A percentile compares a stretch with the other conserved stretches of the same genome.
Evolutionary conservation across 2,329 filamentous ascomycete genomes (phyloP).

Genomic region (Fusarium nanum): DNA sequence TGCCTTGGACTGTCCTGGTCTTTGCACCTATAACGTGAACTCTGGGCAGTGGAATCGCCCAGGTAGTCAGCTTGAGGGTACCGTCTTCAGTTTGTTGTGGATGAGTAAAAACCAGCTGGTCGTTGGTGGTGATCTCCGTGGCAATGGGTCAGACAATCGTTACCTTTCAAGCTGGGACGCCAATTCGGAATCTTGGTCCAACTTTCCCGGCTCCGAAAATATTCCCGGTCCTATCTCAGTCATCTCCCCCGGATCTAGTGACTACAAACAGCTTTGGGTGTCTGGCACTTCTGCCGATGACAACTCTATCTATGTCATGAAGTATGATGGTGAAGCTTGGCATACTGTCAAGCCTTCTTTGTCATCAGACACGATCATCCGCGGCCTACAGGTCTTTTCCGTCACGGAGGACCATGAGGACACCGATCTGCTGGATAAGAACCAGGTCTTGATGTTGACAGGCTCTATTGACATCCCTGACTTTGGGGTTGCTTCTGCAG

Average conservation of each 20-base stretch:
- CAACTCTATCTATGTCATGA: slow-evolving; percentile 80
- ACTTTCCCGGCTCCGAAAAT: slow-evolving; percentile 68
- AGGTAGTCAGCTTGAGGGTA: slow-evolving; percentile 76
- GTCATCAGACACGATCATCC: slow-evolving; percentile 73
- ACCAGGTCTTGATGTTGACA: slow-evolving; percentile 83
- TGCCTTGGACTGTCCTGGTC: slow-evolving; percentile 80
- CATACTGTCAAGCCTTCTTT: slow-evolving; percentile 72
- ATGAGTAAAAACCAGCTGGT: slow-evolving; percentile 76
- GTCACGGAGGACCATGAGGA: slow-evolving; percentile 74
- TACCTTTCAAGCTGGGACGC: slow-evolving; percentile 80
- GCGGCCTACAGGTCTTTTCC: slow-evolving; percentile 83
- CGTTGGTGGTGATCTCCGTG: slow-evolving; percentile 79
- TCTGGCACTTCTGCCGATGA: slow-evolving; percentile 74
- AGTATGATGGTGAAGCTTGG: slow-evolving; percentile 82
- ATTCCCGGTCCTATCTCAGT: slow-evolving; percentile 85
- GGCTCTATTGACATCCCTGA: slow-evolving; percentile 80
- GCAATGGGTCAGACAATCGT: slow-evolving; percentile 70
- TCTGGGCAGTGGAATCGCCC: slow-evolving; percentile 83
- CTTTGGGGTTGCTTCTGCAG: slow-evolving; percentile 86
- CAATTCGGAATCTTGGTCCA: slow-evolving; percentile 73
- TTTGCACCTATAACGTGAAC: slow-evolving; percentile 82
- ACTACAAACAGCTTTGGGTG: slow-evolving; percentile 82
- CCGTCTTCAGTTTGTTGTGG: slow-evolving; percentile 81
- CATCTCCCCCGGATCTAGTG: slow-evolving; percentile 77
- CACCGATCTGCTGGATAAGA: slow-evolving; percentile 71